These are phyloP conservation scores for Leersia perrieri DNA, from an alignment of 176 grass and related monocot genomes.

Conservation along the genomic window DNA sequence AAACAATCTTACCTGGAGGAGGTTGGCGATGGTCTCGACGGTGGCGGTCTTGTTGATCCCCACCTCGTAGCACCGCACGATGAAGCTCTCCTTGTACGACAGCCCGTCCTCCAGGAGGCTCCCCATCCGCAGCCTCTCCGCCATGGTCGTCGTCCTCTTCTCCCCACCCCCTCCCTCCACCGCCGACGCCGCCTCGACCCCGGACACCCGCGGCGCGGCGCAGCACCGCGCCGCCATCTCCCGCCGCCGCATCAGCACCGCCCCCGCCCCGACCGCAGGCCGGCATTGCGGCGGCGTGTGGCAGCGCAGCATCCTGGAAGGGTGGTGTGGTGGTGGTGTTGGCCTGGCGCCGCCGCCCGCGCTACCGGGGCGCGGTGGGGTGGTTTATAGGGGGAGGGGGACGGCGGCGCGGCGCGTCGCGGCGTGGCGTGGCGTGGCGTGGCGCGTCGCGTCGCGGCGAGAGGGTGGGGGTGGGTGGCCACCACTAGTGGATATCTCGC, in stretches of 20 bases:
- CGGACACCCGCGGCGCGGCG: constrained; percentile 23
- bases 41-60: constrained; percentile 97
- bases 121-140: constrained; percentile 75
- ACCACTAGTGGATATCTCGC: constrained; percentile 7
- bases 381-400: constrained; percentile 9
- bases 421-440: background rate
- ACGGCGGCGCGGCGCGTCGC: background rate
- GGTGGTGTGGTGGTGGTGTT: background rate
- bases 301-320: constrained; percentile 41
- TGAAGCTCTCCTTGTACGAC: constrained; percentile 92
- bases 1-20: constrained; percentile 88
- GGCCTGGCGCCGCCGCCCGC: background rate
- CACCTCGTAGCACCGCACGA: constrained; percentile 88
- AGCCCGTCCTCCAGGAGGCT: constrained; percentile 81
- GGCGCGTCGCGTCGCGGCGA: background rate
- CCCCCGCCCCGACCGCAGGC: background rate
- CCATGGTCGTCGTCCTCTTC: constrained; percentile 43
- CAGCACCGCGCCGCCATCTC: constrained; percentile 25
- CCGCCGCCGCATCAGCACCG: no score
- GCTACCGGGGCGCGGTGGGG: background rate
- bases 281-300: constrained; percentile 53
- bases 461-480: background rate
- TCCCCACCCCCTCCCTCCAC: background rate
- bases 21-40: constrained; percentile 92
- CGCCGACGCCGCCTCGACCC: constrained; percentile 25